A percentile compares a stretch with the other conserved stretches of the same genome.
phyloP scores from a whole-genome alignment of 78 protist genomes.

The Dictyostelium capitatum region DNA sequence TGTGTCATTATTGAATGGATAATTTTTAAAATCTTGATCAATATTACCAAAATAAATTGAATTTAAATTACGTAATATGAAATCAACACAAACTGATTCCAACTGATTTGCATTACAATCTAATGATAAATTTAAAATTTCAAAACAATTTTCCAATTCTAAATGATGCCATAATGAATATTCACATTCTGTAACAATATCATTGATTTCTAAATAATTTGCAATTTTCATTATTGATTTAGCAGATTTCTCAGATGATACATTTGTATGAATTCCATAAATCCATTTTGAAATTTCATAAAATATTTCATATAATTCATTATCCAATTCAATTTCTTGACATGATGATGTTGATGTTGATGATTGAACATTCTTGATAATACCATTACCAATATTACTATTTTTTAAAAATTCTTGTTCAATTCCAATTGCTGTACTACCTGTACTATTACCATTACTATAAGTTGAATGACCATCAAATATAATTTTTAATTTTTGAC shows the following conservation, averaged over 20 bases:
- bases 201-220: background rate
- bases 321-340: background rate
- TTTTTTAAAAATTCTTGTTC: background rate
- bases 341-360: background rate
- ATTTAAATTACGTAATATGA: constrained; percentile 31
- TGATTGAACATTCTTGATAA: background rate
- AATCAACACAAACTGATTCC: constrained; percentile 16
- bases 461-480: background rate
- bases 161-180: constrained; percentile 61
- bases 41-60: constrained; percentile 21
- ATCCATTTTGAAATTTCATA: constrained; percentile 24
- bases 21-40: background rate
- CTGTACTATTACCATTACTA: background rate
- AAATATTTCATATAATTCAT: constrained; percentile 8
- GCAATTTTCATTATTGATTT: constrained; percentile 16
- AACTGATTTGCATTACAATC: constrained; percentile 27
- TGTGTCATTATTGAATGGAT: constrained; percentile 4
- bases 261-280: constrained; percentile 5
- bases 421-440: background rate
- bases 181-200: constrained; percentile 32
- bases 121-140: constrained; percentile 25
- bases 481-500: constrained; percentile 47
- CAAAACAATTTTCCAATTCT: constrained; percentile 35
- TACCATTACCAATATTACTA: background rate
- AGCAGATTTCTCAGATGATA: background rate